Percentiles rank a stretch among this genome's conserved stretches.
Conservation (phyloP, 371 early-diverging fungal species). For the Lichtheimia ramosa region DNA sequence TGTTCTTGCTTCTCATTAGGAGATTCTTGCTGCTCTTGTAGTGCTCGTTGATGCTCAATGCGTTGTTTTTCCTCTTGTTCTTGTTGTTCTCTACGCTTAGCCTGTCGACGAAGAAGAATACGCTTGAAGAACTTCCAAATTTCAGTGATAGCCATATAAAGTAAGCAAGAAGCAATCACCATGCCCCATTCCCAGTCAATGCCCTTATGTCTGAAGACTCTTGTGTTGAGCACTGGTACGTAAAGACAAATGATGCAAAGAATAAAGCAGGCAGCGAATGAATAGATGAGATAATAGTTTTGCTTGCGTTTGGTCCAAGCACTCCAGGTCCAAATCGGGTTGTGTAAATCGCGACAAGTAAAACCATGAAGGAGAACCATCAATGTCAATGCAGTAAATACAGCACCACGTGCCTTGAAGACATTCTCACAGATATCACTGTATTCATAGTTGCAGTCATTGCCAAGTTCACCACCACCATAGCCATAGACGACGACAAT, state of each 20-base stretch:
- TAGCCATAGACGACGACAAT: conserved; percentile 67
- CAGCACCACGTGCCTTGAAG: conserved; percentile 76
- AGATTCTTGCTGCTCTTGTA: too few relatives aligned
- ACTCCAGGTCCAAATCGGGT: conserved; percentile 49
- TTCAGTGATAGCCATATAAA: conserved; percentile 64
- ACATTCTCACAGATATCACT: conserved; percentile 62
- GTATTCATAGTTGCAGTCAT: conserved; percentile 62
- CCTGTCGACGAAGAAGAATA: neutral
- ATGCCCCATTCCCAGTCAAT: conserved; percentile 85
- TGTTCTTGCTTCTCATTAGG: too few relatives aligned
- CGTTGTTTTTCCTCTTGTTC: too few relatives aligned
- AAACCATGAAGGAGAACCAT: conserved; percentile 72
- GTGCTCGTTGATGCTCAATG: too few relatives aligned
- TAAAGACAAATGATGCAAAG: conserved; percentile 65
- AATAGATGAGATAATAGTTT: conserved; percentile 63
- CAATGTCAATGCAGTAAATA: conserved; percentile 69
- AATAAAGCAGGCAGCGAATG: conserved; percentile 53
- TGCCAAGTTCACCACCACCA: conserved; percentile 57
- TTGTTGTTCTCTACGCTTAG: neutral
- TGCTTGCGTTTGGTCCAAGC: conserved; percentile 37
- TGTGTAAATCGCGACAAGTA: conserved; percentile 70
- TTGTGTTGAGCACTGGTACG: conserved; percentile 68
- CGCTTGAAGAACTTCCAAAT: conserved; percentile 48
- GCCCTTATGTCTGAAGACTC: conserved; percentile 66
- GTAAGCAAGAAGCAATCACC: conserved; percentile 55